Evolutionary conservation across 495 filamentous ascomycete species (phyloP).

Genomic region (Lentithecium fluviatile): DNA sequence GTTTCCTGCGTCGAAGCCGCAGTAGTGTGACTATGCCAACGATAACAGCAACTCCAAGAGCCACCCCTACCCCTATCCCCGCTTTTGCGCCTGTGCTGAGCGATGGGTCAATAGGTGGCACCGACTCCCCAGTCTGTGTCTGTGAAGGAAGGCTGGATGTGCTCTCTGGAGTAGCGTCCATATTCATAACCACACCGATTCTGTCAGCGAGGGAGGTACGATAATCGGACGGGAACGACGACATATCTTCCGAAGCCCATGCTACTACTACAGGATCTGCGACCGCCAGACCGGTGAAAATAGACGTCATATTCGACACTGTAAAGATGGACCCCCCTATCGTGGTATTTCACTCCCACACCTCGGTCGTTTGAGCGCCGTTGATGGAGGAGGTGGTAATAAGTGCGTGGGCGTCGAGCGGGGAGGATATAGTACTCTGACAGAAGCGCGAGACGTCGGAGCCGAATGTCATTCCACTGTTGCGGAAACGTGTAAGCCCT

Average conservation of each 20-base stretch:
- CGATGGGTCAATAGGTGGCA: background rate
- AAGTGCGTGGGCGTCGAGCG: background rate
- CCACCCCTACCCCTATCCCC: background rate
- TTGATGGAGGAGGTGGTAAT: background rate
- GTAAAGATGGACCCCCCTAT: background rate
- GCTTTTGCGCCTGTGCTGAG: background rate
- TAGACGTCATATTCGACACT: background rate
- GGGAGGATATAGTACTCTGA: background rate
- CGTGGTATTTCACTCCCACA: background rate
- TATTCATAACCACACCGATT: background rate
- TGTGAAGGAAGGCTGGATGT: background rate
- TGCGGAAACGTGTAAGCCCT: too few species aligned
- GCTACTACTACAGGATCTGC: background rate
- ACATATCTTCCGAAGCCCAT: background rate
- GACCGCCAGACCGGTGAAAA: background rate
- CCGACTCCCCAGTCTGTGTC: background rate
- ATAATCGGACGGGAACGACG: background rate
- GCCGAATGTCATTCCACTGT: background rate
- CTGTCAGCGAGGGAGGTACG: background rate
- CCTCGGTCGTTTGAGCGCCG: background rate
- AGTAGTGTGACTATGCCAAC: background rate
- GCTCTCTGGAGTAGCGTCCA: background rate
- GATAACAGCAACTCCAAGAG: background rate
- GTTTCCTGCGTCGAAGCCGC: background rate
- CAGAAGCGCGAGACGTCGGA: background rate